Conservation (phyloP, 768 basidiomycete species). For the Hygrocybe punicea region DNA sequence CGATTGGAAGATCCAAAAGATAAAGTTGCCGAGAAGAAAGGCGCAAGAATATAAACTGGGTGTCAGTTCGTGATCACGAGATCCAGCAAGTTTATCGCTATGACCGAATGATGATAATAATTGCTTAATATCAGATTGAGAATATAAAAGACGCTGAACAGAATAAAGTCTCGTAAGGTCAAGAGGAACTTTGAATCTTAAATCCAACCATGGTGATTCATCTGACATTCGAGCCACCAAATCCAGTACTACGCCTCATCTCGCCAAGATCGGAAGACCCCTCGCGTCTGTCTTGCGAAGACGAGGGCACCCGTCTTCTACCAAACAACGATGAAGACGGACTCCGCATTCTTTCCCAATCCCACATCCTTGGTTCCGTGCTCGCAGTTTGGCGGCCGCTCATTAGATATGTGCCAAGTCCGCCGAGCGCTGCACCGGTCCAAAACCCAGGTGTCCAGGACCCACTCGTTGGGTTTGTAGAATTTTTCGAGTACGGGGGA, state of each 20-base stretch:
- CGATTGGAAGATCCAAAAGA: constrained; percentile 24
- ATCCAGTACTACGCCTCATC: constrained; percentile 74
- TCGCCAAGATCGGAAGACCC: constrained; percentile 66
- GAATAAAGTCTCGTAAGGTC: no score
- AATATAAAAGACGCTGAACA: no score
- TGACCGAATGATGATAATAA: no score
- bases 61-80: no score
- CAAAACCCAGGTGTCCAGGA: constrained; percentile 53
- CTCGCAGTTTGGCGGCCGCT: constrained; percentile 34
- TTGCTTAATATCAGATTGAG: no score
- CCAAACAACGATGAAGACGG: constrained; percentile 29
- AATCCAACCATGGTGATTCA: no score
- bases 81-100: no score
- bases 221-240: constrained; percentile 73
- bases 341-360: constrained; percentile 55
- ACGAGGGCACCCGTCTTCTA: constrained; percentile 25
- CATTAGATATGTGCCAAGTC: constrained; percentile 57
- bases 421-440: constrained; percentile 77
- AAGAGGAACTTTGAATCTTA: no score
- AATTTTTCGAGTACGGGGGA: constrained; percentile 57
- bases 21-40: constrained; percentile 8
- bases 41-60: no score
- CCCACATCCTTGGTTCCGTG: constrained; percentile 40
- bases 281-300: constrained; percentile 56
- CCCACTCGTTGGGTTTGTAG: constrained; percentile 17